A percentile compares a stretch with the other conserved stretches of the same genome.
Conservation (phyloP, 495 filamentous ascomycete species). For the Entonaema liquescens region DNA sequence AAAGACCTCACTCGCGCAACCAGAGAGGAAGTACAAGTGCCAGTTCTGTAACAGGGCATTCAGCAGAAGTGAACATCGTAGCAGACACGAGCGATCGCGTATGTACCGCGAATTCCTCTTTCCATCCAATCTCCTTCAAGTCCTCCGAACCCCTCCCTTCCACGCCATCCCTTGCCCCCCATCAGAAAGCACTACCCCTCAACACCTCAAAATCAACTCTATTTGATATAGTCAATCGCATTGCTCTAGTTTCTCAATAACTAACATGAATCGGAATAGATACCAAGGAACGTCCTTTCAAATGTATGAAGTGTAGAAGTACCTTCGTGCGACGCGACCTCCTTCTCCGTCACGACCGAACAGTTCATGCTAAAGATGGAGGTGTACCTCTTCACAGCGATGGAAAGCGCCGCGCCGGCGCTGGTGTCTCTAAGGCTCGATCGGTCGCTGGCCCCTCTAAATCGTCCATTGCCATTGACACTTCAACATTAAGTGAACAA, state of each 20-base stretch:
- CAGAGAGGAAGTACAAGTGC: conserved; percentile 99
- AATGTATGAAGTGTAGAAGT: conserved; percentile 96
- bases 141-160: conserved; percentile 30
- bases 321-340: conserved; percentile 98
- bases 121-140: conserved; percentile 22
- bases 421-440: conserved; percentile 69
- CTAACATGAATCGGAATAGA: conserved; percentile 63
- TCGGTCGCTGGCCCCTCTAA: conserved; percentile 76
- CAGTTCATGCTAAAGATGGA: conserved; percentile 98
- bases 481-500: conserved; percentile 84
- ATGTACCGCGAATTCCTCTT: conserved; percentile 61
- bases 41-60: conserved; percentile 98
- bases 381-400: conserved; percentile 95
- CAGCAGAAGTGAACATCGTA: conserved; percentile 95
- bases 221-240: conserved; percentile 6
- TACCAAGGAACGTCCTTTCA: conserved; percentile 98
- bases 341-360: conserved; percentile 95
- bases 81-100: conserved; percentile 97
- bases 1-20: conserved; percentile 66
- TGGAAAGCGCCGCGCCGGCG: conserved; percentile 83
- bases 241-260: conserved; percentile 13
- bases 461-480: conserved; percentile 83
- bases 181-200: conserved; percentile 37
- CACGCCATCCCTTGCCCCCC: conserved; percentile 14
- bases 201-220: conserved; percentile 20